A percentile compares a stretch with the other conserved stretches of the same genome.
phyloP scores from a whole-genome alignment of 495 filamentous ascomycete species.

The Penicillium pulvis region DNA sequence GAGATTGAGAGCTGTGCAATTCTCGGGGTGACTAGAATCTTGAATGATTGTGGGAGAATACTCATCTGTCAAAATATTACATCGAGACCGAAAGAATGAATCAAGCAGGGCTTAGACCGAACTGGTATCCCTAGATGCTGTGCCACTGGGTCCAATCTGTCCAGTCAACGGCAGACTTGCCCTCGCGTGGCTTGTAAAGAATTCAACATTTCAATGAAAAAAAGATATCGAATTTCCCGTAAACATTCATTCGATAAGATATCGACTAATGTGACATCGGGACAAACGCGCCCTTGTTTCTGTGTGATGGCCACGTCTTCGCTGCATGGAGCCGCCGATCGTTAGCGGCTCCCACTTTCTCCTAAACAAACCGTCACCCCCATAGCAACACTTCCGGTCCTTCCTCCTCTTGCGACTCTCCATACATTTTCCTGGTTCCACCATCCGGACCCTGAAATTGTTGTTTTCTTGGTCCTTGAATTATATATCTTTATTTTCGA shows the following conservation, averaged over 20 bases:
- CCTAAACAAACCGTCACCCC: constrained; percentile 28
- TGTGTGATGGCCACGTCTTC: constrained; percentile 34
- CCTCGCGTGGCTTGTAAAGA: constrained; percentile 22
- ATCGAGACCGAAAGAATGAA: neutral
- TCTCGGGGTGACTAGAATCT: neutral
- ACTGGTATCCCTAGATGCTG: constrained; percentile 23
- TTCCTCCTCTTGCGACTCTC: constrained; percentile 11
- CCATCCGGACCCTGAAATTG: constrained; percentile 1
- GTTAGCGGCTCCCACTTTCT: constrained; percentile 33
- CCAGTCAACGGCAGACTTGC: constrained; percentile 9
- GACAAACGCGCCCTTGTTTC: constrained; percentile 17
- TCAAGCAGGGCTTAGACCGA: constrained; percentile 9
- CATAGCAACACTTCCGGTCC: constrained; percentile 14
- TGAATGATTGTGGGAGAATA: neutral
- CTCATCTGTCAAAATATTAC: neutral
- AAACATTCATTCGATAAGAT: neutral
- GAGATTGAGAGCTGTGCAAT: neutral
- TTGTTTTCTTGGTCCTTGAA: neutral
- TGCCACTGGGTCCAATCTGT: constrained; percentile 11
- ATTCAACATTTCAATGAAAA: constrained; percentile 15
- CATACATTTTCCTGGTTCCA: constrained; percentile 1
- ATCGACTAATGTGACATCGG: neutral
- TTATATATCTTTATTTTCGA: neutral
- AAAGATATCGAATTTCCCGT: constrained; percentile 5
- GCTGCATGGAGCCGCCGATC: constrained; percentile 34